Evolutionary conservation across 2,329 filamentous ascomycete species (phyloP).

Genomic region (Fusarium nematophilum): DNA sequence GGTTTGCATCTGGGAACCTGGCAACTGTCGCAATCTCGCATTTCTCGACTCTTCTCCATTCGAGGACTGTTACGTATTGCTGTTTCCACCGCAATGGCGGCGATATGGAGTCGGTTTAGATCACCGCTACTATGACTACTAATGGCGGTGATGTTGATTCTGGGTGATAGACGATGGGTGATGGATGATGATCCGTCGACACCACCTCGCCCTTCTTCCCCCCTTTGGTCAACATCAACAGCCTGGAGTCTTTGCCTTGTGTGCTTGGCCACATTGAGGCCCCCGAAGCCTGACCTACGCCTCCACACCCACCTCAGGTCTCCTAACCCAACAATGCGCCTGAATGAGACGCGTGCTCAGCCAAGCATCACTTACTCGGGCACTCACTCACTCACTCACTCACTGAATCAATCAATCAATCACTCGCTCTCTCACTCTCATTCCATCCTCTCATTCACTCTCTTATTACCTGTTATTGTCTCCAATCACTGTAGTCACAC

Average conservation of each 20-base stretch:
- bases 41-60: conserved; percentile 25
- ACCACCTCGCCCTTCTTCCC: conserved; percentile 13
- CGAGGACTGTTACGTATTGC: conserved; percentile 31
- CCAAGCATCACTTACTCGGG: too few relatives aligned
- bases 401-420: conserved; percentile 12
- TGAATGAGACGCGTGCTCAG: conserved; percentile 27
- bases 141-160: conserved; percentile 22
- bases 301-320: conserved; percentile 42
- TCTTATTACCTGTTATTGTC: conserved; percentile 9
- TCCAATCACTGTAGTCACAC: conserved; percentile 16
- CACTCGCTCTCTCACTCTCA: conserved; percentile 7
- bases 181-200: conserved; percentile 16
- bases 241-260: conserved; percentile 33
- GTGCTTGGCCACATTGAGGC: conserved; percentile 38
- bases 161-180: conserved; percentile 14
- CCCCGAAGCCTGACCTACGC: conserved; percentile 44
- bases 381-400: conserved; percentile 35
- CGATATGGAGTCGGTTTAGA: conserved; percentile 38
- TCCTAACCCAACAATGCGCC: conserved; percentile 4
- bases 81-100: conserved; percentile 35
- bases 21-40: conserved; percentile 28
- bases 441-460: conserved; percentile 21
- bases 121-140: conserved; percentile 38
- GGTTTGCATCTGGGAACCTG: conserved; percentile 37
- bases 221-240: conserved; percentile 21